Evolutionary conservation across 345 rosid genomes (phyloP).

Genomic region (sweet orange (Citrus sinensis)): DVS_A1.0 CM039165.1:29845501-29846000

Average conservation of each 20-base stretch:
- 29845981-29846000: constrained; percentile 75
- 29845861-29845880: constrained; percentile 48
- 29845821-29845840: constrained; percentile 97
- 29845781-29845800: constrained; percentile 66
- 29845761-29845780: constrained; percentile 71
- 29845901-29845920: constrained; percentile 98
- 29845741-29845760: constrained; percentile 67
- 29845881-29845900: constrained; percentile 46
- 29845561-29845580: constrained; percentile 61
- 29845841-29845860: constrained; percentile 67
- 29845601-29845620: constrained; percentile 90
- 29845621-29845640: constrained; percentile 73
- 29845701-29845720: constrained; percentile 88
- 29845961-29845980: constrained; percentile 64
- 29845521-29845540: constrained; percentile 83
- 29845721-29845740: constrained; percentile 85
- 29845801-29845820: constrained; percentile 78
- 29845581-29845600: constrained; percentile 83
- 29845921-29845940: constrained; percentile 65
- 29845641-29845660: constrained; percentile 47
- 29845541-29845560: constrained; percentile 73
- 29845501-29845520: constrained; percentile 73
- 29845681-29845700: constrained; percentile 75
- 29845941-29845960: constrained; percentile 54
- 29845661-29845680: constrained; percentile 59